Conservation (phyloP, 306 rosid species). For the Cucurbita pepo region DNA sequence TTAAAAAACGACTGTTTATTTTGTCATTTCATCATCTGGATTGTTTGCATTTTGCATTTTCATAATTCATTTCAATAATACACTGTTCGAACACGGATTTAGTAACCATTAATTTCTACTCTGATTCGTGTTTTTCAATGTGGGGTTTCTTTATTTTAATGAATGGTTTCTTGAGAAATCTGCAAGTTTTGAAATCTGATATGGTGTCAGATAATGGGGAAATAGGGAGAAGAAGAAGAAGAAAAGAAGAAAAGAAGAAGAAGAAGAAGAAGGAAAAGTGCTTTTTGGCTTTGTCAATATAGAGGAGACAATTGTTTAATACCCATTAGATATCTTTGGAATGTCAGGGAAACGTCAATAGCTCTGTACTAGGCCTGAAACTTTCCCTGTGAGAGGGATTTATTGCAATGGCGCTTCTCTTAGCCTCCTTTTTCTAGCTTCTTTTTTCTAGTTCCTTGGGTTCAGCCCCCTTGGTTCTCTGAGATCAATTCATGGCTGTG, state of each 20-base stretch:
- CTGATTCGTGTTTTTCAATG: not conserved
- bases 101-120: not conserved
- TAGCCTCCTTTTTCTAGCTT: constrained; percentile 10
- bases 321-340: constrained; percentile 22
- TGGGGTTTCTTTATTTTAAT: constrained; percentile 7
- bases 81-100: not conserved
- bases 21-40: constrained; percentile 31
- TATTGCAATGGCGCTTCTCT: constrained; percentile 21
- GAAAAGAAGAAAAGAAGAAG: not conserved
- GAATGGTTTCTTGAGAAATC: not conserved
- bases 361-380: constrained; percentile 32
- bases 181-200: constrained; percentile 19
- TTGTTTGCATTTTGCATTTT: constrained; percentile 16
- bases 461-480: constrained; percentile 50
- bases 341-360: constrained; percentile 39
- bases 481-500: constrained; percentile 69
- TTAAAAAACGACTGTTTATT: constrained; percentile 7
- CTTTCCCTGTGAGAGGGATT: constrained; percentile 16
- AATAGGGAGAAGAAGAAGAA: not conserved
- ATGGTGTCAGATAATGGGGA: constrained; percentile 22
- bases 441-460: constrained; percentile 23
- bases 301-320: constrained; percentile 15
- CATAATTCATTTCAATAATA: constrained; percentile 1
- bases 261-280: not conserved
- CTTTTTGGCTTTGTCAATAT: constrained; percentile 17